These are phyloP conservation scores for Penicillium sclerotiorum DNA, from an alignment of 2,329 filamentous ascomycete genomes.

Conservation along the genomic window DNA sequence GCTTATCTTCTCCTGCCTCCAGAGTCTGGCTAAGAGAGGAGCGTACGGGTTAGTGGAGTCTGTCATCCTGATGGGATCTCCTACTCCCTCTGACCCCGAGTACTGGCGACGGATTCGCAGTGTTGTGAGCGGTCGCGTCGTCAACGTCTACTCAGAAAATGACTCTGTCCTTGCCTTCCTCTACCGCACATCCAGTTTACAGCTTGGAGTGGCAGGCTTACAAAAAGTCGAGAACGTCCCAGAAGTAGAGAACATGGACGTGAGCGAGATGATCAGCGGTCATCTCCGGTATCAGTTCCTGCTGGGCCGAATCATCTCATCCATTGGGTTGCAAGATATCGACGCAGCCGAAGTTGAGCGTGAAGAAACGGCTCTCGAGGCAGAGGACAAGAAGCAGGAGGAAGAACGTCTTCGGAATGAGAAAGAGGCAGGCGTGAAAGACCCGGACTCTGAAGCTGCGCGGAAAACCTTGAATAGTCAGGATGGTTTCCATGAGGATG, in stretches of 20 bases:
- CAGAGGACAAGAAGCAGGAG: slow-evolving; percentile 44
- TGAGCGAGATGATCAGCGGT: slow-evolving; percentile 66
- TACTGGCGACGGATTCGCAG: slow-evolving; percentile 77
- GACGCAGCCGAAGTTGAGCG: slow-evolving; percentile 49
- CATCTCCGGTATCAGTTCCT: slow-evolving; percentile 72
- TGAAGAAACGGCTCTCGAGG: slow-evolving; percentile 44
- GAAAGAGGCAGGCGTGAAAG: slow-evolving; percentile 29
- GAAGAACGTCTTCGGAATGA: slow-evolving; percentile 36
- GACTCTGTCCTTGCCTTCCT: slow-evolving; percentile 87
- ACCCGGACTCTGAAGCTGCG: slow-evolving; percentile 15
- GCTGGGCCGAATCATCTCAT: slow-evolving; percentile 66
- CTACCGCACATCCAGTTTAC: slow-evolving; percentile 80
- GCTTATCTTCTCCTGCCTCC: slow-evolving; percentile 80
- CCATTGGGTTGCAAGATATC: slow-evolving; percentile 70
- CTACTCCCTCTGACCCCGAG: slow-evolving; percentile 69
- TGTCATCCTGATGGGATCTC: slow-evolving; percentile 79
- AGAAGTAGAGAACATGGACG: slow-evolving; percentile 66
- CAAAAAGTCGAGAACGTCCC: slow-evolving; percentile 64
- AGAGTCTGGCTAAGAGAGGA: slow-evolving; percentile 71
- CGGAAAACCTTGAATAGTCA: slow-evolving; percentile 23
- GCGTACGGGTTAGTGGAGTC: slow-evolving; percentile 85
- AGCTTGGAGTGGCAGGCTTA: slow-evolving; percentile 80
- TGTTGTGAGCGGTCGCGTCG: slow-evolving; percentile 77
- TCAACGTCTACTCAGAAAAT: slow-evolving; percentile 86
- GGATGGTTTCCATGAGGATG: slow-evolving; percentile 28